phyloP scores from a whole-genome alignment of 805 yeast genomes.

The Candida pini region DNA sequence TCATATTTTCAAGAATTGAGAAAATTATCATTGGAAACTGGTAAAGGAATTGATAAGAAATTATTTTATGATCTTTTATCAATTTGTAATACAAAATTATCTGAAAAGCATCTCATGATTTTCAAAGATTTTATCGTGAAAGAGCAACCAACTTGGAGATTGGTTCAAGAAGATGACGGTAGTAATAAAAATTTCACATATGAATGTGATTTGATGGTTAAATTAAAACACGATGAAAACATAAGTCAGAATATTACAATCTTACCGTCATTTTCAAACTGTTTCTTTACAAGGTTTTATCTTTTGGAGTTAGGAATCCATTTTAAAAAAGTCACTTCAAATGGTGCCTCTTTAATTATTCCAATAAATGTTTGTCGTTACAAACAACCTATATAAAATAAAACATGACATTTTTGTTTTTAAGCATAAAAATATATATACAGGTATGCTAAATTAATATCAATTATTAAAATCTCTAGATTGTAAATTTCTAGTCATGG shows the following conservation, averaged over 20 bases:
- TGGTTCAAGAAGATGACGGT: slow-evolving; percentile 2
- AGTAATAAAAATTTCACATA: slow-evolving; percentile 6
- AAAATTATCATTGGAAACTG: slow-evolving; percentile 12
- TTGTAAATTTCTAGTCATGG: slow-evolving; percentile 93
- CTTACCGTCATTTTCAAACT: slow-evolving; percentile 18
- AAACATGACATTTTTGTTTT: not conserved
- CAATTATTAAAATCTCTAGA: slow-evolving; percentile 62
- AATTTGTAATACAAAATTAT: slow-evolving; percentile 12
- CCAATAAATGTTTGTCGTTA: slow-evolving; percentile 22
- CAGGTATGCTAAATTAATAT: too few species aligned
- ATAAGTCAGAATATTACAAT: slow-evolving; percentile 11
- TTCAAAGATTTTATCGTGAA: slow-evolving; percentile 11
- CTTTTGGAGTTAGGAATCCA: slow-evolving; percentile 10
- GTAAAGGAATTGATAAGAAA: slow-evolving; percentile 19
- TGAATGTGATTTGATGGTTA: slow-evolving; percentile 10
- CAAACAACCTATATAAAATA: slow-evolving; percentile 7
- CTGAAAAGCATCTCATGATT: slow-evolving; percentile 11
- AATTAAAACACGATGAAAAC: slow-evolving; percentile 11
- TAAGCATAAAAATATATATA: not conserved
- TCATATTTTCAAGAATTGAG: slow-evolving; percentile 11
- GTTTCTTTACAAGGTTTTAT: slow-evolving; percentile 16
- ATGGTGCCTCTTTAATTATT: slow-evolving; percentile 10
- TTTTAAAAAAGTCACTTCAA: slow-evolving; percentile 13
- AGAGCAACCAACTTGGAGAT: slow-evolving; percentile 16
- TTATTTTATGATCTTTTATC: slow-evolving; percentile 19